Evolutionary conservation across 2,329 filamentous ascomycete species (phyloP), one percentile per base, ranked within the genome.

Genomic region (Amauroascus niger): DNA sequence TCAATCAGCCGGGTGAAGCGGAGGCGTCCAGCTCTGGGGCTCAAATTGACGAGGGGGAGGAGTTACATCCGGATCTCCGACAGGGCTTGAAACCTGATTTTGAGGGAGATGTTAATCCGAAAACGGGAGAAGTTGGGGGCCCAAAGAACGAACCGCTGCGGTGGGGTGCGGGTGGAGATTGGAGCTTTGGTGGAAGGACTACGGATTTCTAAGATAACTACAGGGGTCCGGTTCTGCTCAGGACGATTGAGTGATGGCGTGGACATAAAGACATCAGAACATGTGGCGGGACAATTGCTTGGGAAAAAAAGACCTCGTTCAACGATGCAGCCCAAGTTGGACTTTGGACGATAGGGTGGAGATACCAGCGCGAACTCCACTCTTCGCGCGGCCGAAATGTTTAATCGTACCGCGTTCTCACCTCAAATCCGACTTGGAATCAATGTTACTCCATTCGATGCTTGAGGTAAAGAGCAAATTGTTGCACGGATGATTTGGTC

Each of bases 71-170:
- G 0, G 82, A 88, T 67, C 73, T 91, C 54, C 77, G 84, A 59
- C 75, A 82, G 59, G 91, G 91, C 33, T 85, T 89, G 41, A 80
- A 83, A 63, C 90, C 93, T 1, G 91, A 97, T 73, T 98, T 98
- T 63, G 83, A 91, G 61, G 93, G 93, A 55, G 90, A 97, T 52
- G 78, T 76, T 53, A 97, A 98, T 69, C 93, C 93, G 2, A 86
- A 84, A 76, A 98, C 93, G 1, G 93, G 93, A 22, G 93, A 98
- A 76, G 82, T 96, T 9, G 93, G 93, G 5, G 93, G 93, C 0
- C 93, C 93, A 5, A 98, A 97, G 82, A 97, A 95, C 66, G 91
- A 98, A 71, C 93, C 93, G 49, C 66, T 97, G 66, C 75, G 90
- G 62, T 96, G 91, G 91, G 89, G 89, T 0, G 75, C 78, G 16